Base-by-base conservation (phyloP, 1,284 basidiomycete genomes). In the Tranzscheliella williamsii region DNA sequence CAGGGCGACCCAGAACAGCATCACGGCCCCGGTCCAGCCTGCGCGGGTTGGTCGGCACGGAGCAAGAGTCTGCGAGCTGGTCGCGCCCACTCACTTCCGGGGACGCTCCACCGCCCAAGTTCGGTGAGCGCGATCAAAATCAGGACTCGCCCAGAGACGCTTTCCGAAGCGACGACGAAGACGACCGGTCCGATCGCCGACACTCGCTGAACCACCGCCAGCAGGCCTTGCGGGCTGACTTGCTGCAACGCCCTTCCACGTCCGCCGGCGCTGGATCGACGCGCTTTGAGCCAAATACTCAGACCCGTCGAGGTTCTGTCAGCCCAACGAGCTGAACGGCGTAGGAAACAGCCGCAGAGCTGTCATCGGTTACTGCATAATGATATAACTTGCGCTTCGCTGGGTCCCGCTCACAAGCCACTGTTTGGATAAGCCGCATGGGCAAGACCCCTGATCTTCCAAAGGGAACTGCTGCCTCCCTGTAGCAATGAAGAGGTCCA, bases 191-290 rank as follows among this genome's bases (percentile, higher is more conserved):
- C 5, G 60, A 54, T 4, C 60, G 60, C 13, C 38, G 60, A 13
- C 46, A 42, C 17, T 50, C 45, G 13, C 26, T 62, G 22, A 35
- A 32, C 12, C 21, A 49, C 15, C 38, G 34, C 5, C 38, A 37
- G n/a, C 46, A 31, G 13, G 40, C 60, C 8, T 38, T 46, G 13
- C 26, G 45, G 3, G 49, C 52, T 9, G 50, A 37, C 9, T 43
- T 57, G 21, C 32, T 32, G 38, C 39, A 54, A 24, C 33, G 60
- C 13, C 60, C 60, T 13, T 63, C 53, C n/a, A 63, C 60, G 5
- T 57, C 53, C 7, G 60, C 60, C 16, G 60, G 60, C 24, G 60
- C 53, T 1, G 54, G 49, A 17, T 49, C 52, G 33, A 57, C 60
- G 12, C 49, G 54, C 15, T 63, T 57, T 17, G 53, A 50, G 17